These are phyloP conservation scores for Amaranthus hypochondriacus DNA, from an alignment of 148 eudicot species.

Conservation along the genomic window DNA sequence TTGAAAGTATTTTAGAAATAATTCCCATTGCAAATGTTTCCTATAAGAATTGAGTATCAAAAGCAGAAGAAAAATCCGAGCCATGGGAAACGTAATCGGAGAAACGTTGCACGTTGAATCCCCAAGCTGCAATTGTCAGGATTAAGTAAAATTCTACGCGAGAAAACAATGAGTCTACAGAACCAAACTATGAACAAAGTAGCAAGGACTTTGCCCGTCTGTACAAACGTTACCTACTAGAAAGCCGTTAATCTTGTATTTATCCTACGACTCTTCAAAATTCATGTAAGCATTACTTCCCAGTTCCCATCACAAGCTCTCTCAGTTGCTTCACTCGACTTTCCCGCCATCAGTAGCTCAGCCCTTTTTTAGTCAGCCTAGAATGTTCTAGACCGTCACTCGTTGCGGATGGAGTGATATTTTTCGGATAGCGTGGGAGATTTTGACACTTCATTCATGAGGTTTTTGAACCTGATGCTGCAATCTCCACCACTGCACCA, in stretches of 20 bases:
- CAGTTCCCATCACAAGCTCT: neutral
- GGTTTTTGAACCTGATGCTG: slow-evolving; percentile 82
- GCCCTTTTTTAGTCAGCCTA: no score
- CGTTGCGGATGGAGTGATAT: slow-evolving; percentile 74
- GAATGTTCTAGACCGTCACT: slow-evolving; percentile 31
- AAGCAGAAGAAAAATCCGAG: no score
- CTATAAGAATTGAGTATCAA: no score
- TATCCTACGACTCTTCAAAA: slow-evolving; percentile 9
- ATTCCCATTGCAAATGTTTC: no score
- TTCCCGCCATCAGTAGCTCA: neutral
- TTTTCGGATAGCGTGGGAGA: slow-evolving; percentile 57
- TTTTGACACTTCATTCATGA: slow-evolving; percentile 76
- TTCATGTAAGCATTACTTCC: neutral
- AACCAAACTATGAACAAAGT: neutral
- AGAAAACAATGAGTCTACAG: slow-evolving; percentile 3
- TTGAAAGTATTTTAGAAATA: no score
- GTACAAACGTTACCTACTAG: slow-evolving; percentile 13
- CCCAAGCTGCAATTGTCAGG: no score
- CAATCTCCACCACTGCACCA: slow-evolving; percentile 86
- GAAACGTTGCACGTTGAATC: no score
- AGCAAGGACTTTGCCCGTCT: slow-evolving; percentile 2
- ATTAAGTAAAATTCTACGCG: no score
- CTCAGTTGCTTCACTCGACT: neutral
- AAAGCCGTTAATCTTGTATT: slow-evolving; percentile 9
- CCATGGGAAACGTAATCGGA: no score